Base-by-base conservation (phyloP, 2,329 filamentous ascomycete species). In the Fusarium mangiferae region DNA sequence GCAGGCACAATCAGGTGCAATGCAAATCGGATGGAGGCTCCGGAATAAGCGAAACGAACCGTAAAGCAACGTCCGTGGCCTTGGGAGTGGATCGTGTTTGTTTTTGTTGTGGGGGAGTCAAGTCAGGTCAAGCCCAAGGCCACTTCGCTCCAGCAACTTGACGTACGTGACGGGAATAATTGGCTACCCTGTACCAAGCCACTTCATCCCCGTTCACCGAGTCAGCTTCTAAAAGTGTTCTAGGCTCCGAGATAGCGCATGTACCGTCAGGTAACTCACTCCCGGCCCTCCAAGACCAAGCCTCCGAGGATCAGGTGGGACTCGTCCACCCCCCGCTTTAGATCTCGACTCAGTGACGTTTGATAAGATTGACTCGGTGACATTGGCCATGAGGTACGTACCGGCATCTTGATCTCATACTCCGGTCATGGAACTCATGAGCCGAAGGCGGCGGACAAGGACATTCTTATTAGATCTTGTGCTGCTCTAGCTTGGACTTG, bases 321-420 rank as follows among this genome's bases (percentile, higher is more conserved):
- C 64, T 64, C 44, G 44, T 41, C 20, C 51, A 55, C 26, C 28
- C 49, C 42, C 42, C 56, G 39, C 30, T 52, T 42, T 52, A 68
- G 58, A 72, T 72, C 62, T 64, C 65, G 71, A 74, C 71, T 74
- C 71, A 70, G 71, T 74, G 71, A 74, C 66, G 58, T 61, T 61
- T 67, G 59, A 68, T 72, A 72, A 61, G 48, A 70, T 55, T 69
- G 69, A 73, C 70, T 73, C 70, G 71, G 71, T 73, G 71, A 73
- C 62, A 64, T 70, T 24, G 66, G 13, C 18, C 26, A 36, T 5
- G 18, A 39, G 57, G 66, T 70, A 70, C 67, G 66, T 70, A 70
- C 66, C 52, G 26, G 36, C 18, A 8, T 9, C 28, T 24, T 41
- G 41, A 49, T 54, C 52, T 74, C 36, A 64, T 69, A 58, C 71